phyloP scores from a whole-genome alignment of 176 grass and related monocot genomes.

The Chloris gayana region DNA sequence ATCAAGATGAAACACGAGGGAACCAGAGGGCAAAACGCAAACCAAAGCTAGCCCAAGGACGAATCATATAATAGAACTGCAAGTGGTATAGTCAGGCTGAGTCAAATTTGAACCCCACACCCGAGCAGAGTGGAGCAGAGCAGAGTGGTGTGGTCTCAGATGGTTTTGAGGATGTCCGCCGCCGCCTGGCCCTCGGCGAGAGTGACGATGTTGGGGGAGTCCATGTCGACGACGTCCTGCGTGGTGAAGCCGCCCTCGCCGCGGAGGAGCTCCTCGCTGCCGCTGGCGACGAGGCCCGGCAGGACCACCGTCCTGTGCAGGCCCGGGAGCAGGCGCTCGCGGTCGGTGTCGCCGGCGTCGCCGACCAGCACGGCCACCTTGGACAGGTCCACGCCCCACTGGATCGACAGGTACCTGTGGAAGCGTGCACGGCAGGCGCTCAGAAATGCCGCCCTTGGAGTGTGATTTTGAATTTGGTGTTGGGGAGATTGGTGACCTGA shows the following conservation, averaged over 20 bases:
- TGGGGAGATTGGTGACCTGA: constrained; percentile 48
- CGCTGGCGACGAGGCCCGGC: constrained; percentile 50
- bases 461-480: too few species aligned
- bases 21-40: neutral
- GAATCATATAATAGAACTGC: neutral
- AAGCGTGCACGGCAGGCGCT: neutral
- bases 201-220: constrained; percentile 58
- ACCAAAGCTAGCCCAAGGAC: neutral
- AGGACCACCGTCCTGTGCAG: constrained; percentile 72
- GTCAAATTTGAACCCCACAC: neutral
- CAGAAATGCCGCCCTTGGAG: too few species aligned
- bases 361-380: constrained; percentile 72
- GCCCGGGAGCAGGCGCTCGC: constrained; percentile 74
- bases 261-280: constrained; percentile 73
- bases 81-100: neutral
- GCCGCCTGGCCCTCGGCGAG: constrained; percentile 30
- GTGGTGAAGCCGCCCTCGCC: constrained; percentile 56
- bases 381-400: constrained; percentile 76
- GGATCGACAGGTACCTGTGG: constrained; percentile 73
- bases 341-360: constrained; percentile 88
- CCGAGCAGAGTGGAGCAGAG: neutral
- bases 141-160: constrained; percentile 26
- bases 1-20: neutral
- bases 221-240: constrained; percentile 70
- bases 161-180: constrained; percentile 37